Evolutionary conservation across 805 yeast genomes (phyloP).

Genomic region (Ogataea pilisensis): DNA sequence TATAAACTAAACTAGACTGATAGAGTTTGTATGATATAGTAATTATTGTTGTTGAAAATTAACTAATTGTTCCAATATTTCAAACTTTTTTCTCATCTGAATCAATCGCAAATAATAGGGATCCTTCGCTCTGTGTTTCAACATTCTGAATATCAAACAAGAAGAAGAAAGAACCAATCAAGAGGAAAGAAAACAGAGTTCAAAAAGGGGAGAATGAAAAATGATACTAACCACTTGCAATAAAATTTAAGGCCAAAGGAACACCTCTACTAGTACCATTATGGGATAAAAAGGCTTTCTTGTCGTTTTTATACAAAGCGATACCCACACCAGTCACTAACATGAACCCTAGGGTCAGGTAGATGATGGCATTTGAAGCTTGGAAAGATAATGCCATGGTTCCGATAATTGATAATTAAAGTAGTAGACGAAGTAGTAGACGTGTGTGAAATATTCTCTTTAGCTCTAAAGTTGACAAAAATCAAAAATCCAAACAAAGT

Average conservation of each 20-base stretch:
- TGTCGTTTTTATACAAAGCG: conserved; percentile 54
- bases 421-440: no score
- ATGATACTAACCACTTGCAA: conserved; percentile 76
- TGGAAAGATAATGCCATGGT: conserved; percentile 39
- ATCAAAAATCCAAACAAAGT: neutral
- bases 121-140: no score
- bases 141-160: no score
- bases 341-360: conserved; percentile 53
- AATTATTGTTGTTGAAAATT: conserved; percentile 1
- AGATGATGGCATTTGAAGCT: conserved; percentile 59
- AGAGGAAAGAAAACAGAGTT: neutral
- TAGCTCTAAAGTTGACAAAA: no score
- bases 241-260: conserved; percentile 81
- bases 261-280: conserved; percentile 77
- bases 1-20: no score
- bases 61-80: conserved; percentile 5
- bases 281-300: conserved; percentile 62
- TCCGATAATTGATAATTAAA: no score
- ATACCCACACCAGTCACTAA: conserved; percentile 50
- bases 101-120: no score
- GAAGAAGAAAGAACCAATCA: neutral
- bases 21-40: neutral
- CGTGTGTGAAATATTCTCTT: no score
- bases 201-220: neutral
- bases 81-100: conserved; percentile 3